Base-by-base conservation (phyloP, 345 rosid genomes). In the thale cress (Arabidopsis thaliana) region DNA sequence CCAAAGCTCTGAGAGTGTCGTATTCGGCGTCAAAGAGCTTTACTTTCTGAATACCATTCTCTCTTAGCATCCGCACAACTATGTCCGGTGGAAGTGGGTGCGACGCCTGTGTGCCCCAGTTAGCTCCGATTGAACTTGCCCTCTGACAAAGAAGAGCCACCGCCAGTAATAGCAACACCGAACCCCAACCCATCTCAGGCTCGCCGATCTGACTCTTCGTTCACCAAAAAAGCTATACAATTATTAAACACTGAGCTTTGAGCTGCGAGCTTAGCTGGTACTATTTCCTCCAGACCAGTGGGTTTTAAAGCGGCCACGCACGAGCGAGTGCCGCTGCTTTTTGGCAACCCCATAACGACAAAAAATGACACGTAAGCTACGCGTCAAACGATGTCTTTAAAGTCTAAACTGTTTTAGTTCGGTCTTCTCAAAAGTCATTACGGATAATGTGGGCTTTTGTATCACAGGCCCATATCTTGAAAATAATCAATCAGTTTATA, bases 21-120 rank as follows among this genome's bases (percentile, higher is more conserved):
- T 86, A 87, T 28, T 93, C 90, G 1, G 99, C 97, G 67, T 95
- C 98, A 67, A 95, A 95, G 50, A 93, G 98, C 86, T 95, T 95
- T 36, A 89, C 97, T 75, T 88, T 95, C 78, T 82, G 90, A 69
- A 95, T 76, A 69, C 80, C 84, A 62, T 95, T 95, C 0, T 95
- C 96, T 60, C 69, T 83, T 24, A 95, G 83, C 78, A 93, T 68
- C 77, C 72, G 78, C 75, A 93, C 96, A 22, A 95, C 79, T 25
- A 82, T 84, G n/a, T 78, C 85, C n/a, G 99, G 93, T 1, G 90
- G 88, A 67, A 93, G 85, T 24, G 86, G 89, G 79, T 96, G 98
- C 9, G 85, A 78, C 1, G 91, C 74, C 78, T 93, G 97, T 10
- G 97, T 93, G 8, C 98, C 99, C 99, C 98, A 95, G 85, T 95